phyloP scores from a whole-genome alignment of 2,329 filamentous ascomycete species.

The Trichoderma sp. region DNA sequence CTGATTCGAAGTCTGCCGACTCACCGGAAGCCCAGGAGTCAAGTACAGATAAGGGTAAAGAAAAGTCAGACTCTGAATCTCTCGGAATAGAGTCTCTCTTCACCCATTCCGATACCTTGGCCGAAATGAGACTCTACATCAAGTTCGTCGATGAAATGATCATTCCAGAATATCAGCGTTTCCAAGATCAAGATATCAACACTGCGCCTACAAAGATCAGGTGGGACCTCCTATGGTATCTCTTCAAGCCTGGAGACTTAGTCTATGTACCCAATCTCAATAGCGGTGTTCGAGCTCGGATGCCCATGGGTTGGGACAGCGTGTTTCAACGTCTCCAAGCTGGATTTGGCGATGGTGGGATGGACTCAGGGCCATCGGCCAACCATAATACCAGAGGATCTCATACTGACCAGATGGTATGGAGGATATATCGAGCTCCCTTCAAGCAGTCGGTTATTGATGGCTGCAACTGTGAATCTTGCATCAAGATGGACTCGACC shows the following conservation, averaged over 20 bases:
- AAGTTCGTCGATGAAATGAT: conserved; percentile 20
- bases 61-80: not conserved
- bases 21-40: not conserved
- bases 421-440: conserved; percentile 11
- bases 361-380: not conserved
- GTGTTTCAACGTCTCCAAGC: conserved; percentile 9
- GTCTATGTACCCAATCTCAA: conserved; percentile 14
- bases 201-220: conserved; percentile 1
- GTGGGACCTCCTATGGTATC: conserved; percentile 21
- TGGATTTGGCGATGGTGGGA: not conserved
- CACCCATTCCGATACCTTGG: not conserved
- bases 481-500: not conserved
- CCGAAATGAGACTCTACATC: conserved; percentile 15
- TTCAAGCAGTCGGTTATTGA: not conserved
- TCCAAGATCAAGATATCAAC: not conserved
- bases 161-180: conserved; percentile 11
- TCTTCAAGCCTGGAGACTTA: conserved; percentile 14
- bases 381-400: conserved; percentile 8
- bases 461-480: conserved; percentile 10
- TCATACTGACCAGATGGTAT: conserved; percentile 16
- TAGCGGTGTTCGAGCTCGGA: conserved; percentile 8
- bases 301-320: conserved; percentile 6
- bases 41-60: not conserved
- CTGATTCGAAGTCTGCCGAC: not conserved
- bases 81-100: conserved; percentile 16